Evolutionary conservation across 2,329 filamentous ascomycete species (phyloP).

Genomic region (Talaromyces sp.): DNA sequence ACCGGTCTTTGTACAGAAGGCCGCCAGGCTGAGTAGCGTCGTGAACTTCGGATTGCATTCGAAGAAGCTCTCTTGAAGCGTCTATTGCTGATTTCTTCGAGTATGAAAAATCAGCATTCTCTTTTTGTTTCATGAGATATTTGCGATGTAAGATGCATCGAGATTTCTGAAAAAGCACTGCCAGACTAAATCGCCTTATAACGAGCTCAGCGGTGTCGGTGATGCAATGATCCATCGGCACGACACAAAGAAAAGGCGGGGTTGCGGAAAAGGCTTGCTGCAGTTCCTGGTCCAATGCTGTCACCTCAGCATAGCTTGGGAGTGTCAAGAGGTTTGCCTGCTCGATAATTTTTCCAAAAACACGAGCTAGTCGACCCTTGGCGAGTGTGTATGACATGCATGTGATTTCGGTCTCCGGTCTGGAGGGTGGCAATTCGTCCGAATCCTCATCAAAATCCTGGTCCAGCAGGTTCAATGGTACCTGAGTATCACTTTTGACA

Average conservation of each 20-base stretch:
- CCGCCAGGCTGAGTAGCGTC: slow-evolving; percentile 4
- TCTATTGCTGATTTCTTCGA: slow-evolving; percentile 4
- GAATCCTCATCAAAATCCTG: slow-evolving; percentile 2
- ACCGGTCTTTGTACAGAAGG: slow-evolving; percentile 1
- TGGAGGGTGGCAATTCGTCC: neutral
- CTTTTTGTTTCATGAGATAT: neutral
- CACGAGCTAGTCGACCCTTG: slow-evolving; percentile 1
- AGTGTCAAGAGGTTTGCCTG: slow-evolving; percentile 6
- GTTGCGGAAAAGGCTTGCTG: slow-evolving; percentile 1
- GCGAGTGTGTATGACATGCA: slow-evolving; percentile 3
- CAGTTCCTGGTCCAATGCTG: slow-evolving; percentile 3
- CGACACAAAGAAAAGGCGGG: neutral
- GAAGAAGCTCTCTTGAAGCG: slow-evolving; percentile 5
- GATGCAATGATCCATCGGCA: slow-evolving; percentile 2
- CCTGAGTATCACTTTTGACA: slow-evolving; percentile 4
- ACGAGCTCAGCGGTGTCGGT: slow-evolving; percentile 1
- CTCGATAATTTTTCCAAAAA: slow-evolving; percentile 3
- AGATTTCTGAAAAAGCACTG: slow-evolving; percentile 7
- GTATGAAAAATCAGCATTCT: neutral
- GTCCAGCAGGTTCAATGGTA: slow-evolving; percentile 2
- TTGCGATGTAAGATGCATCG: slow-evolving; percentile 7
- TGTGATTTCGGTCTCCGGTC: slow-evolving; percentile 4
- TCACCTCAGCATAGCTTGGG: slow-evolving; percentile 1
- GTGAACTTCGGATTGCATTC: slow-evolving; percentile 1
- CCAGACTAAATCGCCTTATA: slow-evolving; percentile 3